Percentiles rank a stretch among this genome's conserved stretches.
Evolutionary conservation across 2,329 filamentous ascomycete species (phyloP).

Genomic region (Beauveria sp.): DNA sequence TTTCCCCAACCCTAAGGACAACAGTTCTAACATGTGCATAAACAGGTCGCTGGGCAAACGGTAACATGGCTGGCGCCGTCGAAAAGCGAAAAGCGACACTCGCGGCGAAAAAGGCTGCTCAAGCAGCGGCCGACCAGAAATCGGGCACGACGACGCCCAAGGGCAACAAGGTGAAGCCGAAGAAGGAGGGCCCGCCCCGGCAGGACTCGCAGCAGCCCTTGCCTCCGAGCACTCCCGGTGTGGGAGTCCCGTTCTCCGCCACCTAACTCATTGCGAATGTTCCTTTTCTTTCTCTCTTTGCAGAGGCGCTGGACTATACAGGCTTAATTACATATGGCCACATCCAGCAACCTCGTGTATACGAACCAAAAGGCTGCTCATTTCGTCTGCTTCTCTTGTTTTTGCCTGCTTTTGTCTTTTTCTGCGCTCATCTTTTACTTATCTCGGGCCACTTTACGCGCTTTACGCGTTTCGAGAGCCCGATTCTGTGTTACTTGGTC

Average conservation of each 20-base stretch:
- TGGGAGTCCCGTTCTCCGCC: slow-evolving; percentile 1
- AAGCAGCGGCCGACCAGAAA: slow-evolving; percentile 32
- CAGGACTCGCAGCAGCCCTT: slow-evolving; percentile 13
- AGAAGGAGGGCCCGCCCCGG: slow-evolving; percentile 25
- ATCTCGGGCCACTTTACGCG: background rate
- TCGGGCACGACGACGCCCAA: slow-evolving; percentile 30
- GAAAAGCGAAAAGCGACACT: slow-evolving; percentile 53
- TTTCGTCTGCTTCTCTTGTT: background rate
- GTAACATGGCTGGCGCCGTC: slow-evolving; percentile 53
- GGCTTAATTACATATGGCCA: background rate
- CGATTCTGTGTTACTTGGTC: background rate
- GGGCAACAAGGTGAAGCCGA: slow-evolving; percentile 26
- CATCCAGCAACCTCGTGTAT: background rate
- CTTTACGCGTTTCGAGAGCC: background rate
- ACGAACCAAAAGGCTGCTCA: background rate
- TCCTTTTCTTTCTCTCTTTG: background rate
- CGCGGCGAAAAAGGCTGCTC: slow-evolving; percentile 48
- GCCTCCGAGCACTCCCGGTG: background rate
- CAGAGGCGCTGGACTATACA: background rate
- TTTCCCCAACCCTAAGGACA: background rate
- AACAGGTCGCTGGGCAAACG: slow-evolving; percentile 51
- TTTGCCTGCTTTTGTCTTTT: background rate
- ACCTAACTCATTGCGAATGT: background rate
- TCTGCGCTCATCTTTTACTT: background rate
- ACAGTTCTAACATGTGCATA: background rate